Conservation (phyloP, 2,329 filamentous ascomycete species). For the Tolypocladium capitatum region DNA sequence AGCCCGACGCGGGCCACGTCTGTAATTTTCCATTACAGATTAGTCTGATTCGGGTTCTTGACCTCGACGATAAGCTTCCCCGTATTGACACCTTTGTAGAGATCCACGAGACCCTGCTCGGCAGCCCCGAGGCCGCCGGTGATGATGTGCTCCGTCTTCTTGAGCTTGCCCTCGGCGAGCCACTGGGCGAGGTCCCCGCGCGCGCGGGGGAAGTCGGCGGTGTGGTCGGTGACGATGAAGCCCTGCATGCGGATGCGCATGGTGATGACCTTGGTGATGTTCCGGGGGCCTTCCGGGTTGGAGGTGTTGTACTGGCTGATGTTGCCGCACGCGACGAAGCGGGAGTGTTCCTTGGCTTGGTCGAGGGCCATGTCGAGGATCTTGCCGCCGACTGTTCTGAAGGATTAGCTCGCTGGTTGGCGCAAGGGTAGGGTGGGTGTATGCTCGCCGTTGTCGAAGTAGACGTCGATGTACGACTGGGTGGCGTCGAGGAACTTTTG, state of each 20-base stretch:
- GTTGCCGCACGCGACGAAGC: conserved; percentile 59
- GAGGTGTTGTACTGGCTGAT: conserved; percentile 57
- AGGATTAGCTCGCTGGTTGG: background rate
- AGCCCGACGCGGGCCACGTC: too few species aligned
- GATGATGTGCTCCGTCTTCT: conserved; percentile 58
- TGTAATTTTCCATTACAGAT: conserved; percentile 7
- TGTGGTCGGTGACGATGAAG: conserved; percentile 62
- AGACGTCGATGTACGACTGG: conserved; percentile 49
- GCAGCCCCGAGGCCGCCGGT: conserved; percentile 53
- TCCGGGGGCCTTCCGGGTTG: conserved; percentile 41
- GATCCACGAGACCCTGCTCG: conserved; percentile 46
- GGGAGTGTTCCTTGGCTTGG: conserved; percentile 46
- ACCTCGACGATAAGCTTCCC: conserved; percentile 50
- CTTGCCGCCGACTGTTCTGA: conserved; percentile 46
- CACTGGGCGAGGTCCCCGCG: conserved; percentile 49
- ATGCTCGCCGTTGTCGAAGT: conserved; percentile 49
- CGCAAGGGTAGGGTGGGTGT: too few species aligned
- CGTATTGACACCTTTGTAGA: conserved; percentile 59
- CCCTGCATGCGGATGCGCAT: conserved; percentile 53
- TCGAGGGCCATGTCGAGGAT: conserved; percentile 53
- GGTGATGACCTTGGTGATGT: conserved; percentile 36
- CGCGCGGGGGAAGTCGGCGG: conserved; percentile 42
- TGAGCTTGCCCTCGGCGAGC: conserved; percentile 59
- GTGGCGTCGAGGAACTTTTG: conserved; percentile 47
- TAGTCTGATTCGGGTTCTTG: conserved; percentile 19